These are phyloP conservation scores for Penicillium canescens DNA, from an alignment of 495 filamentous ascomycete genomes.

Conservation along the genomic window DNA sequence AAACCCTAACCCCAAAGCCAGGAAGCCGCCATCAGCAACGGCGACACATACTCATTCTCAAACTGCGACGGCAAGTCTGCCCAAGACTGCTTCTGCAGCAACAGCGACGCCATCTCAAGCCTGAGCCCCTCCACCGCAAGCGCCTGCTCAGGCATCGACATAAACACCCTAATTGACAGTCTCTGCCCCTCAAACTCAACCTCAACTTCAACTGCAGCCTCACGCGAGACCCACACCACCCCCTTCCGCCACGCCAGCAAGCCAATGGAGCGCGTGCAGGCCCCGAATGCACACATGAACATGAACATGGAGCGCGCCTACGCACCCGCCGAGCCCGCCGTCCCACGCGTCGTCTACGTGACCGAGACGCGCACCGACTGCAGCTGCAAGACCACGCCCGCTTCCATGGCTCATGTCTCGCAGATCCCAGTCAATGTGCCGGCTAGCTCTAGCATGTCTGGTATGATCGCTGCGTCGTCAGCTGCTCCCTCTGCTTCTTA, in stretches of 20 bases:
- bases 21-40: constrained; percentile 1
- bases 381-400: constrained; percentile 19
- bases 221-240: not conserved
- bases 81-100: constrained; percentile 21
- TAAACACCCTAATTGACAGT: constrained; percentile 3
- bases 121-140: constrained; percentile 3
- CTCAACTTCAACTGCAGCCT: not conserved
- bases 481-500: constrained; percentile 1
- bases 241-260: constrained; percentile 23
- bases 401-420: constrained; percentile 13
- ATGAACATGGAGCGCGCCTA: constrained; percentile 18
- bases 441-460: constrained; percentile 15
- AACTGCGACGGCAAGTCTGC: constrained; percentile 12
- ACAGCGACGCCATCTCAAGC: constrained; percentile 13
- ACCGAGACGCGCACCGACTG: constrained; percentile 27
- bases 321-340: constrained; percentile 3
- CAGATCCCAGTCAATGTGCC: constrained; percentile 29
- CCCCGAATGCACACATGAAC: not conserved
- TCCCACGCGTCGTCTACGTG: constrained; percentile 20
- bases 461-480: constrained; percentile 9
- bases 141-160: constrained; percentile 18
- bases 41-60: constrained; percentile 3
- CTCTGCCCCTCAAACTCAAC: constrained; percentile 11
- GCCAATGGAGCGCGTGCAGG: constrained; percentile 19
- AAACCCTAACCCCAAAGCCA: not conserved